A percentile compares a stretch with the other conserved stretches of the same genome.
Conservation (phyloP, 192 early-diverging fungal genomes). For the Umbelopsis ramanniana region DNA sequence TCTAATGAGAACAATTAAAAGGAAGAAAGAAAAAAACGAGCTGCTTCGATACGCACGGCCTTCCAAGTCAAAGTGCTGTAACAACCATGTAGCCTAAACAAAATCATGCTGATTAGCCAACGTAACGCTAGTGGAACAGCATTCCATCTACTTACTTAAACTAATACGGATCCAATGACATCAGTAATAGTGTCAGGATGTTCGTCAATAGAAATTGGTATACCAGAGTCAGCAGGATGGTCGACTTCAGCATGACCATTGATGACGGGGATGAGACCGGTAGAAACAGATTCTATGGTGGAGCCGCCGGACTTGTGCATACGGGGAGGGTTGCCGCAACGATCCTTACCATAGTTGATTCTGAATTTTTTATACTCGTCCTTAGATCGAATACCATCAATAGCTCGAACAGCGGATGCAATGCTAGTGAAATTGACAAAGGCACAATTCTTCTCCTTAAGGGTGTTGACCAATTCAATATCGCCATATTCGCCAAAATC, state of each 20-base stretch:
- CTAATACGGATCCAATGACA: constrained; percentile 14
- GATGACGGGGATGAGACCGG: neutral
- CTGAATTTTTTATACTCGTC: constrained; percentile 63
- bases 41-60: neutral
- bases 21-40: neutral
- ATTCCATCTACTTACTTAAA: constrained; percentile 14
- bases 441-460: constrained; percentile 81
- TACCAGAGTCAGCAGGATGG: neutral
- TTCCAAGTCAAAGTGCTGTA: neutral
- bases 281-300: constrained; percentile 13
- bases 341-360: constrained; percentile 88
- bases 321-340: constrained; percentile 79
- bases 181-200: constrained; percentile 16
- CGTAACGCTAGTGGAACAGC: too few species aligned
- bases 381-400: constrained; percentile 66
- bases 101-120: neutral
- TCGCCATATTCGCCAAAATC: constrained; percentile 89
- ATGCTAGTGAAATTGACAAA: constrained; percentile 90
- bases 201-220: constrained; percentile 19
- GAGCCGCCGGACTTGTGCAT: constrained; percentile 27
- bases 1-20: neutral
- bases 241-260: constrained; percentile 2
- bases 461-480: constrained; percentile 83
- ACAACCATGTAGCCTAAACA: neutral
- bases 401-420: constrained; percentile 72